Evolutionary conservation across 345 rosid genomes (phyloP), one percentile per base, ranked within the genome.

Genomic region (Sisymbrium altissimum): DNA sequence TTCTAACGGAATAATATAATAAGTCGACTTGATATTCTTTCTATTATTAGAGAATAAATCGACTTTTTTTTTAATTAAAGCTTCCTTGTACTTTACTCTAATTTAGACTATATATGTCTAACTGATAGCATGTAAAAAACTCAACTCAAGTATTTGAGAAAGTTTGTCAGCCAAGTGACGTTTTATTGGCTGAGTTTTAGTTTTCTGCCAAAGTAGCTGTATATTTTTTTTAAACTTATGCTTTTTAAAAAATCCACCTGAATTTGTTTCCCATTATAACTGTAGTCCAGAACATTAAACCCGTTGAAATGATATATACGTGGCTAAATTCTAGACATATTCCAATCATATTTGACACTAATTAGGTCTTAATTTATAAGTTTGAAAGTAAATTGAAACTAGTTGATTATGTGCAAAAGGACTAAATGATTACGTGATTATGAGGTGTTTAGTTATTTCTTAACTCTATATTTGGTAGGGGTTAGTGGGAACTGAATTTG

Each of bases 1-100:
- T 49, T 30, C 79, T 50, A 33, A 75, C 64, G 29, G 55, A 52
- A 60, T 75, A 60, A 67, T 40, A 74, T 75, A 50, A 50, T 68
- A 60, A 59, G 46, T 50, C 46, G 63, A 50, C 63, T 68, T 60
- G n/a, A 67, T 59, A 74, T 67, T 73, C 77, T 73, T 73, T 64
- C 65, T 44, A 57, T 65, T 36, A 25, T 54, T 71, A 10, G 27
- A 50, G 18, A 62, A 50, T 39, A 62, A 23, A 9, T 40, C 35
- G 29, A 14, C 39, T 3, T 39, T 35, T 8, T 57, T 6, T 14
- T 44, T 56, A 23, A 17, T 12, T 12, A 12, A 1, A 9, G 8
- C 27, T 55, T 12, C 19, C 30, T 17, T 68, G 39, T 15, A 21
- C 7, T 67, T 67, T 2, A 32, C 12, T 29, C 9, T 52, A 35